Percentiles rank a stretch among this genome's conserved stretches.
These are phyloP conservation scores for Malus sylvestris DNA, from an alignment of 306 rosid genomes.

Conservation along the genomic window DNA sequence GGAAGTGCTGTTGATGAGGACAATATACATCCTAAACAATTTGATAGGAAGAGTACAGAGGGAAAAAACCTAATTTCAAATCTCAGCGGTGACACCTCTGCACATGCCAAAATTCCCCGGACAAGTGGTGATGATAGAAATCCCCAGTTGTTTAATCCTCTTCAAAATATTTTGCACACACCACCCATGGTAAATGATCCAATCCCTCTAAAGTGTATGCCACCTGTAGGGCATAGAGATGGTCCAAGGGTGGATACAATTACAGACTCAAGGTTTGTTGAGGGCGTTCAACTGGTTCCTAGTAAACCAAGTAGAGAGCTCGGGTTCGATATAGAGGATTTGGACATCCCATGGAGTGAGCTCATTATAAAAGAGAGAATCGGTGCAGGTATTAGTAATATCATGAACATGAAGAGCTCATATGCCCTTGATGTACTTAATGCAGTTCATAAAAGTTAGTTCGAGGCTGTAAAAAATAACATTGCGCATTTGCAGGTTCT, in stretches of 20 bases:
- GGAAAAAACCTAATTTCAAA: slow-evolving; percentile 39
- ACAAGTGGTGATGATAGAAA: slow-evolving; percentile 34
- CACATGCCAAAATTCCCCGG: slow-evolving; percentile 35
- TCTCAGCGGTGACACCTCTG: slow-evolving; percentile 38
- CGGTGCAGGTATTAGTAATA: slow-evolving; percentile 70
- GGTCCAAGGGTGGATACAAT: slow-evolving; percentile 38
- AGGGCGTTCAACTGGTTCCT: slow-evolving; percentile 48
- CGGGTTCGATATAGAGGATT: slow-evolving; percentile 58
- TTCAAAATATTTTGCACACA: slow-evolving; percentile 37
- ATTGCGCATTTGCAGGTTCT: slow-evolving; percentile 68
- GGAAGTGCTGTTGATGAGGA: slow-evolving; percentile 36
- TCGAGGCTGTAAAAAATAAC: slow-evolving; percentile 9
- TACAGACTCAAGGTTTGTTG: slow-evolving; percentile 42
- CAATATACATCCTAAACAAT: slow-evolving; percentile 42
- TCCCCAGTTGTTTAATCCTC: slow-evolving; percentile 39
- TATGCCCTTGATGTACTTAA: slow-evolving; percentile 14
- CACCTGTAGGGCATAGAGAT: slow-evolving; percentile 41
- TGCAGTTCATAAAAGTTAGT: slow-evolving; percentile 8
- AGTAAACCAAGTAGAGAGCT: slow-evolving; percentile 44
- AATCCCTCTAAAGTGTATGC: slow-evolving; percentile 32
- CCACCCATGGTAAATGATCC: slow-evolving; percentile 41
- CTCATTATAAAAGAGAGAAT: slow-evolving; percentile 79
- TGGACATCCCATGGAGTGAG: slow-evolving; percentile 78
- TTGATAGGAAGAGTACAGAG: slow-evolving; percentile 42
- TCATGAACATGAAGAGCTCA: neutral